phyloP scores from a whole-genome alignment of 2,329 filamentous ascomycete genomes.

The Fonsecaea pugnacius region DNA sequence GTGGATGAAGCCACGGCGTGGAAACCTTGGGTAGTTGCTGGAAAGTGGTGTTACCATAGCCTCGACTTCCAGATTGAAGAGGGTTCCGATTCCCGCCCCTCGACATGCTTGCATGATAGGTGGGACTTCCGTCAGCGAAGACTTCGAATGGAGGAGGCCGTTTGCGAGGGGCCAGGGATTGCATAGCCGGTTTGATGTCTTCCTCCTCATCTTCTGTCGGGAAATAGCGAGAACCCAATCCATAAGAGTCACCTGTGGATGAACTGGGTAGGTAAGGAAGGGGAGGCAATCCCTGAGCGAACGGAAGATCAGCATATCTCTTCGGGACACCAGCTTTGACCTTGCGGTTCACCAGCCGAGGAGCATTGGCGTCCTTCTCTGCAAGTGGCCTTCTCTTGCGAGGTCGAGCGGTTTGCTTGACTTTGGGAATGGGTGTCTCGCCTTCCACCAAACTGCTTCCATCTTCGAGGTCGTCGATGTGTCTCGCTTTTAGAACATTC shows the following conservation, averaged over 20 bases:
- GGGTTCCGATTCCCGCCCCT: conserved; percentile 21
- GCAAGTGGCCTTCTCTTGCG: conserved; percentile 43
- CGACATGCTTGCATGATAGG: conserved; percentile 14
- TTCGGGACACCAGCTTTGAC: conserved; percentile 32
- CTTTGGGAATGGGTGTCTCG: conserved; percentile 46
- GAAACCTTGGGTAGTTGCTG: conserved; percentile 23
- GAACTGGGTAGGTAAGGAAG: conserved; percentile 37
- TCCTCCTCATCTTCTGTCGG: conserved; percentile 40
- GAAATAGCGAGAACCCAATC: conserved; percentile 35
- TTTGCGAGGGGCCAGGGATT: conserved; percentile 39
- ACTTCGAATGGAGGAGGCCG: conserved; percentile 42
- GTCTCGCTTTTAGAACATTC: conserved; percentile 48
- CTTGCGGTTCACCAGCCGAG: conserved; percentile 39
- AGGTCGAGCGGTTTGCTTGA: conserved; percentile 41
- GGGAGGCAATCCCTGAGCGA: conserved; percentile 28
- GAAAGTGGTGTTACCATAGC: conserved; percentile 16
- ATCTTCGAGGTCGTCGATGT: conserved; percentile 55
- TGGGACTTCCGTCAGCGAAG: conserved; percentile 44
- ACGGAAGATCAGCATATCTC: conserved; percentile 25
- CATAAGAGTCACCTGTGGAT: conserved; percentile 30
- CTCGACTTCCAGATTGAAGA: conserved; percentile 20
- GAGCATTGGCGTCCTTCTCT: conserved; percentile 43
- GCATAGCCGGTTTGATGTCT: conserved; percentile 44
- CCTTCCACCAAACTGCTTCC: conserved; percentile 53
- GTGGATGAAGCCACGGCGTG: conserved; percentile 34